Conservation (phyloP, 139 green algal species). For the Chlamydomonas asymmetrica region DNA sequence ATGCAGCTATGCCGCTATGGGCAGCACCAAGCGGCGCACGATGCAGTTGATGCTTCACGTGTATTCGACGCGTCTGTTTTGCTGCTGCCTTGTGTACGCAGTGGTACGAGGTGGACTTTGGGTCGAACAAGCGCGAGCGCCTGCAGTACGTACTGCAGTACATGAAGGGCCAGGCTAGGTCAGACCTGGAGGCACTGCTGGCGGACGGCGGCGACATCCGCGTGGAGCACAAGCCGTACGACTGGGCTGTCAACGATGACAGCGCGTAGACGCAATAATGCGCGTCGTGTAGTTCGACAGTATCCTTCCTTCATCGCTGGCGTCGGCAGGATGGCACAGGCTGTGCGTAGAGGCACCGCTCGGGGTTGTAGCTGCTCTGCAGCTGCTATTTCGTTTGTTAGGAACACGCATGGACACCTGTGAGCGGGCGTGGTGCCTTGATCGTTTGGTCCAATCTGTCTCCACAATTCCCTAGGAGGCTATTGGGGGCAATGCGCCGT, state of each 20-base stretch:
- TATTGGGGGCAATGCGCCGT: too few relatives aligned
- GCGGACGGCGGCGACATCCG: constrained; percentile 25
- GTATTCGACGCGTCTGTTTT: background rate
- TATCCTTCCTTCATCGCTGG: too few relatives aligned
- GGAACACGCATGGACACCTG: too few relatives aligned
- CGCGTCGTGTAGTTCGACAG: too few relatives aligned
- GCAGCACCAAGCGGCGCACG: background rate
- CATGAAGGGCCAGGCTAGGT: constrained; percentile 19
- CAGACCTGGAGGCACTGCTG: constrained; percentile 45
- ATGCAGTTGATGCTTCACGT: background rate
- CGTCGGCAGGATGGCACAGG: too few relatives aligned
- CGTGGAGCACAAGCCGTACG: constrained; percentile 57
- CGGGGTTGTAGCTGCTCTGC: too few relatives aligned
- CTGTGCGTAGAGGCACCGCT: too few relatives aligned
- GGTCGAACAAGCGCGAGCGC: constrained; percentile 45
- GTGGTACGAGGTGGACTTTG: constrained; percentile 88
- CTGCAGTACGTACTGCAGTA: constrained; percentile 56
- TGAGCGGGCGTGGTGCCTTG: too few relatives aligned
- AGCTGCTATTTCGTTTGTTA: too few relatives aligned
- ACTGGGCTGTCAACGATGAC: constrained; percentile 72
- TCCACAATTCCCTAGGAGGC: too few relatives aligned
- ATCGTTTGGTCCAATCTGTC: too few relatives aligned
- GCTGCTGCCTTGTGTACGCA: constrained; percentile 6
- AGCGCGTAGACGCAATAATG: too few relatives aligned
- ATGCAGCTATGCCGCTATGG: background rate